Evolutionary conservation across 2,329 filamentous ascomycete species (phyloP).

Genomic region (Ilyonectria mors-panacis): DNA sequence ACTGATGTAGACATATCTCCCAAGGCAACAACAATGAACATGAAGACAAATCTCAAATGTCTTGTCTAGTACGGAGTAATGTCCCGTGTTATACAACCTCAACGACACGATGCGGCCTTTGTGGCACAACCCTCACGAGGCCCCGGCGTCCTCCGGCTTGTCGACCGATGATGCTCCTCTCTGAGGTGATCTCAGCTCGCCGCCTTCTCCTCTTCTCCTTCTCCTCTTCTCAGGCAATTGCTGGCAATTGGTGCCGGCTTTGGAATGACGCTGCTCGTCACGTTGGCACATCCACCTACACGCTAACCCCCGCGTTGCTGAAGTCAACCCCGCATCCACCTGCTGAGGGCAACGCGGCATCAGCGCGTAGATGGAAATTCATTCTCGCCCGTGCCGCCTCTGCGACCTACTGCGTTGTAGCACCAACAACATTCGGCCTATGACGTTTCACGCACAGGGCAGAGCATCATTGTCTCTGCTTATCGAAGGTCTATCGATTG

Average conservation of each 20-base stretch:
- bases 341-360: constrained; percentile 43
- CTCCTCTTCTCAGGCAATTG: constrained; percentile 5
- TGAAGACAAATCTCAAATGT: neutral
- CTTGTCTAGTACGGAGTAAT: constrained; percentile 10
- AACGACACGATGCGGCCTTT: constrained; percentile 32
- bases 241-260: constrained; percentile 8
- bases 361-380: constrained; percentile 48
- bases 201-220: constrained; percentile 1
- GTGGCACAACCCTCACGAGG: constrained; percentile 18
- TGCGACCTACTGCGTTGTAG: neutral
- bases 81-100: constrained; percentile 12
- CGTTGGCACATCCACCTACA: constrained; percentile 40
- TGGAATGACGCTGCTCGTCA: constrained; percentile 37
- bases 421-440: constrained; percentile 27
- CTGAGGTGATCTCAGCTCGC: constrained; percentile 38
- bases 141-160: constrained; percentile 39
- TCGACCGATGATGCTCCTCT: constrained; percentile 29
- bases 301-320: constrained; percentile 49
- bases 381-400: constrained; percentile 8
- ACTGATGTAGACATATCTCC: neutral
- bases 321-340: constrained; percentile 47
- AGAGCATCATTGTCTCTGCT: constrained; percentile 25
- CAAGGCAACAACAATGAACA: neutral
- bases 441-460: constrained; percentile 34
- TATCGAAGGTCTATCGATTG: constrained; percentile 7